Conservation (phyloP, 1,139 yeast genomes). For the Debaryomyces sp. region DNA sequence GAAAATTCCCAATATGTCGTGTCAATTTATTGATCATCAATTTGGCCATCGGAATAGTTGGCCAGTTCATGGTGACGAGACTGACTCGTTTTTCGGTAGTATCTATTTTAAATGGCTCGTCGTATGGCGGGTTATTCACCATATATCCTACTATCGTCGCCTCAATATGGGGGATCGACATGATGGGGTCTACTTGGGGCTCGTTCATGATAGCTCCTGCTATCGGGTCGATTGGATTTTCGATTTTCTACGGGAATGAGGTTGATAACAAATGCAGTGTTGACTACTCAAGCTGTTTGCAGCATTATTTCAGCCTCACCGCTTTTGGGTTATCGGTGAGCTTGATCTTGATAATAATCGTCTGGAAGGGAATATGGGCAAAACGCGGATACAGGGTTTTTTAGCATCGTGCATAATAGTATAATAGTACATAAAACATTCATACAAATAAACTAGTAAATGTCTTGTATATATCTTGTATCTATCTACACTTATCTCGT, state of each 20-base stretch:
- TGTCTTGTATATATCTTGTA: not conserved
- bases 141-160: slow-evolving; percentile 82
- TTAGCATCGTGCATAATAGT: slow-evolving; percentile 14
- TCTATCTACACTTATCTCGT: not conserved
- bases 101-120: slow-evolving; percentile 63
- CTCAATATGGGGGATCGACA: slow-evolving; percentile 84
- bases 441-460: not conserved
- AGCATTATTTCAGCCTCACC: slow-evolving; percentile 38
- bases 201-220: slow-evolving; percentile 91
- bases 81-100: slow-evolving; percentile 19
- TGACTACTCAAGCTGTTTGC: slow-evolving; percentile 17
- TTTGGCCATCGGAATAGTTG: slow-evolving; percentile 45
- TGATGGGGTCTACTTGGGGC: slow-evolving; percentile 95
- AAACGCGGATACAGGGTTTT: slow-evolving; percentile 30
- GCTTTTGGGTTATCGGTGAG: slow-evolving; percentile 34
- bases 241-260: slow-evolving; percentile 68
- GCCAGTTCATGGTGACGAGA: slow-evolving; percentile 30
- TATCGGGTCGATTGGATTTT: slow-evolving; percentile 71
- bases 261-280: slow-evolving; percentile 49
- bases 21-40: slow-evolving; percentile 48
- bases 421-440: not conserved
- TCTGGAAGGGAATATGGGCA: slow-evolving; percentile 42
- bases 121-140: slow-evolving; percentile 86
- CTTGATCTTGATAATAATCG: slow-evolving; percentile 27
- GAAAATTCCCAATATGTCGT: slow-evolving; percentile 34